These are phyloP conservation scores for Penicillium argentinense DNA, from an alignment of 495 filamentous ascomycete species.

Conservation along the genomic window DNA sequence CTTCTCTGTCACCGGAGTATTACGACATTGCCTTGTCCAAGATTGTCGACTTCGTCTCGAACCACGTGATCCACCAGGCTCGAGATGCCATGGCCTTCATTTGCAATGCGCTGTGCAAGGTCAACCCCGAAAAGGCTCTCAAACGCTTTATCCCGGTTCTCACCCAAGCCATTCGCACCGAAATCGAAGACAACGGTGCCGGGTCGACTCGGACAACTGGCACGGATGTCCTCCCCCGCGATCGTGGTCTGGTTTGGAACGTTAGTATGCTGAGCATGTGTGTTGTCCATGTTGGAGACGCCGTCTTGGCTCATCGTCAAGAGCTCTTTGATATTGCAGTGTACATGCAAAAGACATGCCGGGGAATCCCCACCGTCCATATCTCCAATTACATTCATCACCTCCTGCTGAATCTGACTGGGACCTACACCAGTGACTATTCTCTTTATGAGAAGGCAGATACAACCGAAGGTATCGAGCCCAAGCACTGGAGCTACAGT, in stretches of 20 bases:
- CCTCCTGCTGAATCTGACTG: constrained; percentile 93
- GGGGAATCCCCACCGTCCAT: constrained; percentile 89
- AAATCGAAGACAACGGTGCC: constrained; percentile 97
- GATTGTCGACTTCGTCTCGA: constrained; percentile 86
- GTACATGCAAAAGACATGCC: constrained; percentile 94
- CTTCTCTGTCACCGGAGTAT: constrained; percentile 87
- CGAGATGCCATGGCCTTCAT: constrained; percentile 99
- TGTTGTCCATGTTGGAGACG: constrained; percentile 90
- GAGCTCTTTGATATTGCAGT: constrained; percentile 88
- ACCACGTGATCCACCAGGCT: constrained; percentile 96
- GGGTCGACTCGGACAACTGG: constrained; percentile 92
- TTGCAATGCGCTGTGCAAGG: constrained; percentile 92
- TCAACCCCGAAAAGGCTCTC: constrained; percentile 87
- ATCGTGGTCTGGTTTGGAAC: constrained; percentile 93
- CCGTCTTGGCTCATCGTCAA: constrained; percentile 81
- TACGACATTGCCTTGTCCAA: constrained; percentile 91
- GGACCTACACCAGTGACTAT: constrained; percentile 89
- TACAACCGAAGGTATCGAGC: constrained; percentile 53
- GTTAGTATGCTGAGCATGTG: constrained; percentile 98
- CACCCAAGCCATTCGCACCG: constrained; percentile 85
- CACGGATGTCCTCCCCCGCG: constrained; percentile 87
- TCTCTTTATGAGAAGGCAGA: constrained; percentile 75
- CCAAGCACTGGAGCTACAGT: constrained; percentile 75
- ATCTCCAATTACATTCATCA: constrained; percentile 98
- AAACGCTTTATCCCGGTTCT: constrained; percentile 88